These are phyloP conservation scores for Apiotrichum brassicae DNA, from an alignment of 1,284 basidiomycete species.

Conservation along the genomic window DNA sequence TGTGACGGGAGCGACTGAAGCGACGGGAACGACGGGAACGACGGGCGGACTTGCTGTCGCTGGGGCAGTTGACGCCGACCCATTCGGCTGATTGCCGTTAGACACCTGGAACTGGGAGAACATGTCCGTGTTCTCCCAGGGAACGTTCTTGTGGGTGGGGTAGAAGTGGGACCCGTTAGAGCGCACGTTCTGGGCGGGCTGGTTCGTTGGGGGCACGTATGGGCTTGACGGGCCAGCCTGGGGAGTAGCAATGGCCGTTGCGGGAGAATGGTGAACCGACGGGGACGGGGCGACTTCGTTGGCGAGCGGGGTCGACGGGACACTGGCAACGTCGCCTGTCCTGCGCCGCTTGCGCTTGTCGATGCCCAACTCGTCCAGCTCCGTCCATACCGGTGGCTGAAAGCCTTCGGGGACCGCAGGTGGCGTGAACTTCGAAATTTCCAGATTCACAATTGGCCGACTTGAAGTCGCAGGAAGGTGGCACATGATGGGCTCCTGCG, in stretches of 20 bases:
- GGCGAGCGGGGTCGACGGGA: not conserved
- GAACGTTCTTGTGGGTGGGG: conserved; percentile 12
- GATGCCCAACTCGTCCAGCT: conserved; percentile 2
- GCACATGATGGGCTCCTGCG: conserved; percentile 18
- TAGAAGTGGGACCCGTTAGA: conserved; percentile 9
- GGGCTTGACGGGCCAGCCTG: not conserved
- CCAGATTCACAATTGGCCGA: not conserved
- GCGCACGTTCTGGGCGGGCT: conserved; percentile 10
- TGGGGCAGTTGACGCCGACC: not conserved
- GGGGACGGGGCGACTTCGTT: not conserved
- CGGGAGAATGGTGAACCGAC: not conserved
- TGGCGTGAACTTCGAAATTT: conserved; percentile 3
- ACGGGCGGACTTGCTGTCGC: too few species aligned
- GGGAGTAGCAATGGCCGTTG: not conserved
- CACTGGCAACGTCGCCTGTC: not conserved
- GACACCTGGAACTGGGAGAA: conserved; percentile 12
- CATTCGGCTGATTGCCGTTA: too few species aligned
- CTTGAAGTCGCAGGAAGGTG: conserved; percentile 6
- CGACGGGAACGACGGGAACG: not conserved
- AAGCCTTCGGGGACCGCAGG: conserved; percentile 14
- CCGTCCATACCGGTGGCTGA: conserved; percentile 11
- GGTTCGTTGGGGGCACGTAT: not conserved
- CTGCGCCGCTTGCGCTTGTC: conserved; percentile 12
- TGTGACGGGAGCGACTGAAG: too few species aligned
- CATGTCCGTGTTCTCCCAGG: conserved; percentile 15